Conservation (phyloP, 2,329 filamentous ascomycete genomes). For the Corynespora cassiicola region DNA sequence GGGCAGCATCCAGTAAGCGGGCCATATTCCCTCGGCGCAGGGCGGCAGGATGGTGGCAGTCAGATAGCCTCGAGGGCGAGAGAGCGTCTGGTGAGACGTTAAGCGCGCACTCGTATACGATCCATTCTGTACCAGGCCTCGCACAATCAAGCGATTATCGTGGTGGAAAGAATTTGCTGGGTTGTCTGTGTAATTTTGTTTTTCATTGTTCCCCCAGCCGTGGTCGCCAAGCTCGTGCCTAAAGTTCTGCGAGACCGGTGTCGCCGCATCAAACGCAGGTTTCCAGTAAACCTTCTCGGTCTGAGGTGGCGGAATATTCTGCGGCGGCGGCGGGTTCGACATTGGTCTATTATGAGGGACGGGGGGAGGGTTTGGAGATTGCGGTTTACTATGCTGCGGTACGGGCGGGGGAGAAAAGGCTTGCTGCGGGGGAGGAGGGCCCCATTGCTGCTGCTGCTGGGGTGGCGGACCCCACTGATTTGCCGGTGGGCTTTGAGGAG, state of each 20-base stretch:
- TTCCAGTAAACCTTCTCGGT: conserved; percentile 57
- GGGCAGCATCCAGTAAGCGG: conserved; percentile 67
- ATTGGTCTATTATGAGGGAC: conserved; percentile 36
- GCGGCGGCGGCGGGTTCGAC: conserved; percentile 36
- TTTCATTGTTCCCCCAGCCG: conserved; percentile 68
- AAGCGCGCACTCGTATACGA: conserved; percentile 64
- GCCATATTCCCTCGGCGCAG: conserved; percentile 65
- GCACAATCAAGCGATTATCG: conserved; percentile 59
- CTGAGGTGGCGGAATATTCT: conserved; percentile 30
- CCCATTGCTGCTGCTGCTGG: conserved; percentile 26
- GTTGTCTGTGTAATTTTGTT: conserved; percentile 62
- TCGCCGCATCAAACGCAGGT: conserved; percentile 56
- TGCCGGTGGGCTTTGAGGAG: no score
- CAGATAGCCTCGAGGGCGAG: conserved; percentile 59
- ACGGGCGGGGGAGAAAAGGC: conserved; percentile 31
- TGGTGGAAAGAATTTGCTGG: conserved; percentile 62
- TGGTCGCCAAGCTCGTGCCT: conserved; percentile 63
- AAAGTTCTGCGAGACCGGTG: conserved; percentile 59
- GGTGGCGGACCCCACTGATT: conserved; percentile 19
- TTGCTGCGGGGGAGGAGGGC: conserved; percentile 19
- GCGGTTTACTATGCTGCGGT: conserved; percentile 38
- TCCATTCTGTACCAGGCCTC: conserved; percentile 53
- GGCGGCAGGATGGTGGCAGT: conserved; percentile 60
- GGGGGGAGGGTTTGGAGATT: conserved; percentile 25
- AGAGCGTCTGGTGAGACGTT: conserved; percentile 60